phyloP scores from a whole-genome alignment of 2,329 filamentous ascomycete species.

The Aspergillus fructus region DNA sequence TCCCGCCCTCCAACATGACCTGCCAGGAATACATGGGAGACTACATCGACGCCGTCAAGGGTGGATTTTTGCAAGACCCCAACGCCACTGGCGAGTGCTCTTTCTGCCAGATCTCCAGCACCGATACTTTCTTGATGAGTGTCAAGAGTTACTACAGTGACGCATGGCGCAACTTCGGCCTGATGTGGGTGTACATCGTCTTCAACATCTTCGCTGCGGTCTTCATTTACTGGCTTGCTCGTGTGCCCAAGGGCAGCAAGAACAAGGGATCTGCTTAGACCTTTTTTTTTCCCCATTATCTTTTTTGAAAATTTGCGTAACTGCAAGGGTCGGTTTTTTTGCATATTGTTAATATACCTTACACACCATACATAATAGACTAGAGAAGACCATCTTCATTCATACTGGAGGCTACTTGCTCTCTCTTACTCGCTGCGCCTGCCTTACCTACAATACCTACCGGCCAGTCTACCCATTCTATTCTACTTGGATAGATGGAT shows the following conservation, averaged over 20 bases:
- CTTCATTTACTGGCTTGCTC: constrained; percentile 61
- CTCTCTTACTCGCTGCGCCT: background rate
- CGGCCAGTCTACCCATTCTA: background rate
- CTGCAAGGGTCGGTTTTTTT: background rate
- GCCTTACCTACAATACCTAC: background rate
- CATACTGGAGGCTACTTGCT: background rate
- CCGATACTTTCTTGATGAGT: constrained; percentile 49
- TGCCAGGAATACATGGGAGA: constrained; percentile 54
- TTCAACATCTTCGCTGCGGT: constrained; percentile 64
- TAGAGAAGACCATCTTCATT: background rate
- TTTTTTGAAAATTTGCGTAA: background rate
- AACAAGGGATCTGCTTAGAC: constrained; percentile 17
- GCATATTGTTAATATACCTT: background rate
- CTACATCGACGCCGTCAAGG: constrained; percentile 34
- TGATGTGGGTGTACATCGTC: constrained; percentile 65
- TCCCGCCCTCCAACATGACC: constrained; percentile 59
- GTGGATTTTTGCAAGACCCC: constrained; percentile 47
- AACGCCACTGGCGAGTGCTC: constrained; percentile 47
- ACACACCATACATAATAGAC: constrained; percentile 7
- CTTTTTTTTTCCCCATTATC: background rate
- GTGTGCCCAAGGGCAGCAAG: constrained; percentile 49
- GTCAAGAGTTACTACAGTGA: constrained; percentile 46
- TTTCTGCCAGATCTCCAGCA: constrained; percentile 49
- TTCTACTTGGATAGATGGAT: background rate
- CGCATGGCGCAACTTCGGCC: constrained; percentile 69